These are phyloP conservation scores for Myxozyma mucilagina DNA, from an alignment of 805 yeast species.

Conservation along the genomic window DNA sequence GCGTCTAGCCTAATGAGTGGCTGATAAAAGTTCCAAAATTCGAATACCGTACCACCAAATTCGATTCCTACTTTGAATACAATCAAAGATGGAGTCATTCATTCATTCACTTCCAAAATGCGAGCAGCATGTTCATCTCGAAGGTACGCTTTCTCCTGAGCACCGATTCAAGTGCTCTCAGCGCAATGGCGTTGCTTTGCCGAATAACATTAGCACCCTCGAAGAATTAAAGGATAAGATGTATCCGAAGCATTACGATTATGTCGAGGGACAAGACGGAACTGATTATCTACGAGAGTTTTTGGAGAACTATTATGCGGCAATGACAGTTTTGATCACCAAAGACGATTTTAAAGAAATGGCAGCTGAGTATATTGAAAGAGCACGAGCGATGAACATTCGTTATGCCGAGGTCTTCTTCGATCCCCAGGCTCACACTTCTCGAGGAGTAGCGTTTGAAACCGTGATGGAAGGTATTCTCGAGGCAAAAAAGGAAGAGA, in stretches of 20 bases:
- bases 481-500: slow-evolving; percentile 5
- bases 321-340: slow-evolving; percentile 66
- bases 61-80: neutral
- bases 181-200: slow-evolving; percentile 57
- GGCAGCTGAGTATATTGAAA: slow-evolving; percentile 48
- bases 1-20: neutral
- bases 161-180: slow-evolving; percentile 65
- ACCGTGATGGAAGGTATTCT: slow-evolving; percentile 56
- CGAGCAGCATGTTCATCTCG: slow-evolving; percentile 82
- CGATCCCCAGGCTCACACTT: slow-evolving; percentile 83
- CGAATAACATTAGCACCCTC: slow-evolving; percentile 57
- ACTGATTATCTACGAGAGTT: slow-evolving; percentile 59
- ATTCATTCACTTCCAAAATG: slow-evolving; percentile 62
- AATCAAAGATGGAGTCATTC: neutral
- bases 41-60: neutral
- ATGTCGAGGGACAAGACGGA: slow-evolving; percentile 51
- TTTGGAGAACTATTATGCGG: slow-evolving; percentile 72
- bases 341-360: slow-evolving; percentile 73
- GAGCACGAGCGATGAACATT: slow-evolving; percentile 35
- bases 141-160: slow-evolving; percentile 78
- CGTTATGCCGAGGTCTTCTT: slow-evolving; percentile 75
- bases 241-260: slow-evolving; percentile 50
- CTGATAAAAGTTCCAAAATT: neutral
- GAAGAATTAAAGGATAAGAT: slow-evolving; percentile 48
- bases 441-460: slow-evolving; percentile 61